Percentiles rank a stretch among this genome's conserved stretches.
phyloP scores from a whole-genome alignment of 805 yeast species.

The Dipodascopsis tothii region DNA sequence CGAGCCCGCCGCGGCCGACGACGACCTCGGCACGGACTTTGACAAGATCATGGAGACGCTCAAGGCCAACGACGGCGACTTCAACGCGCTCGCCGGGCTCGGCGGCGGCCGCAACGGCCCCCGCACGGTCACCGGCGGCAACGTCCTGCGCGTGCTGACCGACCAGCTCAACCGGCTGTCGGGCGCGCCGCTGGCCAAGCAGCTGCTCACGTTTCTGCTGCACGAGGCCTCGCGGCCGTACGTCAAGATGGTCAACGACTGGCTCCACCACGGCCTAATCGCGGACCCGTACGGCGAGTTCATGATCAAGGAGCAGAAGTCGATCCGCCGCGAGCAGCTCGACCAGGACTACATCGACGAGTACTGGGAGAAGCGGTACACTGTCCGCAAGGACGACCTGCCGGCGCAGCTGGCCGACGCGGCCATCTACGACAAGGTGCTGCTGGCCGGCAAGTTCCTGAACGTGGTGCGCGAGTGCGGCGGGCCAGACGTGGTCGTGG shows the following conservation, averaged over 20 bases:
- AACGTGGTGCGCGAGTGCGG: conserved; percentile 65
- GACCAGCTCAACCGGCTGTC: conserved; percentile 46
- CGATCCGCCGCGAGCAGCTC: conserved; percentile 24
- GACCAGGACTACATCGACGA: conserved; percentile 32
- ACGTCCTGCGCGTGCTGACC: conserved; percentile 57
- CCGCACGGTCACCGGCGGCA: conserved; percentile 58
- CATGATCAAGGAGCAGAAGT: conserved; percentile 44
- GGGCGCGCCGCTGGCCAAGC: conserved; percentile 56
- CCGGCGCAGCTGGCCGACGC: conserved; percentile 53
- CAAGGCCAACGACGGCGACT: conserved; percentile 30
- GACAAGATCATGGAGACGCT: conserved; percentile 40
- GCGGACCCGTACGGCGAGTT: conserved; percentile 80
- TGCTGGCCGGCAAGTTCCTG: conserved; percentile 77
- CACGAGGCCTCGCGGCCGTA: conserved; percentile 56
- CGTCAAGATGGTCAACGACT: conserved; percentile 58
- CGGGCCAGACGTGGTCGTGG: conserved; percentile 28
- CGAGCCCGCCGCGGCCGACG: conserved; percentile 35
- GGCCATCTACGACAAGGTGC: conserved; percentile 53
- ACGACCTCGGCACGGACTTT: conserved; percentile 35
- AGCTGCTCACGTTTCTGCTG: conserved; percentile 48
- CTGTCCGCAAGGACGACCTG: conserved; percentile 66
- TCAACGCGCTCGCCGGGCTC: conserved; percentile 22
- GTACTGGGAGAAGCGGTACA: conserved; percentile 49
- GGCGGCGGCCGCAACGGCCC: conserved; percentile 24
- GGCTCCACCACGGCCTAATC: conserved; percentile 70